These are phyloP conservation scores for Didymella segeticola DNA, from an alignment of 2,329 filamentous ascomycete species.

Conservation along the genomic window DNA sequence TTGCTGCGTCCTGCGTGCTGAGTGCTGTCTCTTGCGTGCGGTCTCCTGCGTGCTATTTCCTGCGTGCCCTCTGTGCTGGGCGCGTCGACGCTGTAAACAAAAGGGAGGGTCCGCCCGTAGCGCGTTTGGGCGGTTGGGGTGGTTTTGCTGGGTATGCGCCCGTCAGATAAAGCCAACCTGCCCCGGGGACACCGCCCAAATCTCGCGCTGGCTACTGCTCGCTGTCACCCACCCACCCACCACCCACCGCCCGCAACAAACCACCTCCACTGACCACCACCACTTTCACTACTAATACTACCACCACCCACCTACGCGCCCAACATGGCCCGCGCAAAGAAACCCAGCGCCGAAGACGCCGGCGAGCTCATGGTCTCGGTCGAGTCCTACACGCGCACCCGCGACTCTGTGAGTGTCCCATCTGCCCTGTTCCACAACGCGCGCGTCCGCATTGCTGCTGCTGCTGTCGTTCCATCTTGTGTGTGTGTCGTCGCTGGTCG, in stretches of 20 bases:
- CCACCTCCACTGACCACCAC: constrained; percentile 18
- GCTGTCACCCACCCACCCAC: too few species aligned
- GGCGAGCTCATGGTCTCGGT: constrained; percentile 62
- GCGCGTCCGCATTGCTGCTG: constrained; percentile 5
- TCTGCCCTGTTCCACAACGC: constrained; percentile 15
- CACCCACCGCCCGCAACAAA: constrained; percentile 8
- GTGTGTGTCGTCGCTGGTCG: constrained; percentile 5
- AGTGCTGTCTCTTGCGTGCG: too few species aligned
- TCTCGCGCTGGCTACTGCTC: constrained; percentile 2
- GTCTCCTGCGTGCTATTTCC: too few species aligned
- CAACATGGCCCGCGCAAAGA: constrained; percentile 41
- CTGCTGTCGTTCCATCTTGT: too few species aligned
- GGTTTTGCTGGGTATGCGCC: constrained; percentile 2
- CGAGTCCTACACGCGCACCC: constrained; percentile 79
- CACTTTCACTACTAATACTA: too few species aligned
- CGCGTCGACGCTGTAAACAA: constrained; percentile 3
- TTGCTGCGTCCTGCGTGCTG: too few species aligned
- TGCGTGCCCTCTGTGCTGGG: too few species aligned
- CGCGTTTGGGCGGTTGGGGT: constrained; percentile 6
- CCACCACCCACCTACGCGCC: constrained; percentile 1
- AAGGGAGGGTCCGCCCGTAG: not conserved
- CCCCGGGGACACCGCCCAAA: constrained; percentile 8
- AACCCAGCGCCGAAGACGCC: constrained; percentile 41
- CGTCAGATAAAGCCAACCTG: constrained; percentile 16
- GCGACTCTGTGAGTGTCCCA: constrained; percentile 78